A percentile compares a stretch with the other conserved stretches of the same genome.
phyloP scores from a whole-genome alignment of 345 rosid species.

The Excoecaria agallocha region DNA sequence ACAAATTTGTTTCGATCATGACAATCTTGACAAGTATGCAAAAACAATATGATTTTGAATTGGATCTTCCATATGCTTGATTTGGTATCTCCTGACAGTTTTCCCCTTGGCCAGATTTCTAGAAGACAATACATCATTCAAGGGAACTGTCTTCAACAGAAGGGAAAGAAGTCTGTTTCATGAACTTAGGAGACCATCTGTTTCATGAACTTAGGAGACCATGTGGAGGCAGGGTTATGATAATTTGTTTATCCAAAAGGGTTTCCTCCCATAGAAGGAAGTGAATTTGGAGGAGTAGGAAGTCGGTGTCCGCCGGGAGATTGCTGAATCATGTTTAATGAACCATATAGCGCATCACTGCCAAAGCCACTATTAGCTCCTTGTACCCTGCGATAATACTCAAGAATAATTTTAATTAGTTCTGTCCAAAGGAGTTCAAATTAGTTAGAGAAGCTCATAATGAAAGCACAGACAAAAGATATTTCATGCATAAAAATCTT shows the following conservation, averaged over 20 bases:
- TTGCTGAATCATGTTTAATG: slow-evolving; percentile 25
- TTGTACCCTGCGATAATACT: slow-evolving; percentile 34
- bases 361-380: slow-evolving; percentile 31
- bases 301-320: slow-evolving; percentile 32
- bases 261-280: slow-evolving; percentile 45
- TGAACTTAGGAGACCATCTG: background rate
- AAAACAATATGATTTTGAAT: no score
- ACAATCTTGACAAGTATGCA: no score
- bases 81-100: background rate
- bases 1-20: no score
- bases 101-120: background rate
- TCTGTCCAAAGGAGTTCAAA: no score
- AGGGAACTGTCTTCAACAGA: background rate
- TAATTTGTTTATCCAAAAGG: slow-evolving; percentile 46
- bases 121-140: slow-evolving; percentile 8
- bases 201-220: background rate
- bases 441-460: no score
- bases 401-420: background rate
- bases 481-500: no score
- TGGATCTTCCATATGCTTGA: background rate
- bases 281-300: slow-evolving; percentile 32
- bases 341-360: slow-evolving; percentile 19
- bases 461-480: no score
- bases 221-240: background rate
- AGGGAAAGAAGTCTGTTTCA: background rate